A percentile compares a stretch with the other conserved stretches of the same genome.
Evolutionary conservation across 805 yeast species (phyloP).

Genomic region (Grigorovia transvaalensis): DNA sequence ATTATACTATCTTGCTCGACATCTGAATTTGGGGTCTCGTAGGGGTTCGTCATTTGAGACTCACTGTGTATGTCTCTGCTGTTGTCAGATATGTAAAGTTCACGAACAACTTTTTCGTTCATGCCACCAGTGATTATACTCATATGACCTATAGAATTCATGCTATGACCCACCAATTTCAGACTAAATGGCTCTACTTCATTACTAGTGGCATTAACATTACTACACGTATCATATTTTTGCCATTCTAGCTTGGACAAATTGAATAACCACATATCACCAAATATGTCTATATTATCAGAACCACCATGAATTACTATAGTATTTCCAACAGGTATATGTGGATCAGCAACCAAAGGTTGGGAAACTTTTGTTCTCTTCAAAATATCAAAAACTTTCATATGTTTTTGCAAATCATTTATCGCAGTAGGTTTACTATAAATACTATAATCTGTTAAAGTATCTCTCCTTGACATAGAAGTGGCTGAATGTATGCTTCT

Average conservation of each 20-base stretch:
- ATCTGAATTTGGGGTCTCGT: background rate
- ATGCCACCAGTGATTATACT: slow-evolving; percentile 23
- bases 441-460: background rate
- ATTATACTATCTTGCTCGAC: slow-evolving; percentile 6
- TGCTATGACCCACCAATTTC: slow-evolving; percentile 22
- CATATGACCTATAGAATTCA: slow-evolving; percentile 17
- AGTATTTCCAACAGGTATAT: slow-evolving; percentile 7
- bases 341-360: background rate
- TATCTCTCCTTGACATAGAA: background rate
- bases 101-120: slow-evolving; percentile 15
- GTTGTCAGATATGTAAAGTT: slow-evolving; percentile 3
- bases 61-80: too few species aligned
- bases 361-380: background rate
- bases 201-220: slow-evolving; percentile 7
- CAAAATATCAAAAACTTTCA: background rate
- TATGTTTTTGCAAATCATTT: background rate
- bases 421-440: background rate
- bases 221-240: slow-evolving; percentile 8
- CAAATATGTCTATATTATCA: slow-evolving; percentile 27
- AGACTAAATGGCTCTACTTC: slow-evolving; percentile 7
- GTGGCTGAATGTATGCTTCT: background rate
- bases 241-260: slow-evolving; percentile 36
- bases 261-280: slow-evolving; percentile 45
- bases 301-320: slow-evolving; percentile 34
- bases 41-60: too few species aligned